These are phyloP conservation scores for Dalechampia spathulata DNA, from an alignment of 441 rosid species.

Conservation along the genomic window DNA sequence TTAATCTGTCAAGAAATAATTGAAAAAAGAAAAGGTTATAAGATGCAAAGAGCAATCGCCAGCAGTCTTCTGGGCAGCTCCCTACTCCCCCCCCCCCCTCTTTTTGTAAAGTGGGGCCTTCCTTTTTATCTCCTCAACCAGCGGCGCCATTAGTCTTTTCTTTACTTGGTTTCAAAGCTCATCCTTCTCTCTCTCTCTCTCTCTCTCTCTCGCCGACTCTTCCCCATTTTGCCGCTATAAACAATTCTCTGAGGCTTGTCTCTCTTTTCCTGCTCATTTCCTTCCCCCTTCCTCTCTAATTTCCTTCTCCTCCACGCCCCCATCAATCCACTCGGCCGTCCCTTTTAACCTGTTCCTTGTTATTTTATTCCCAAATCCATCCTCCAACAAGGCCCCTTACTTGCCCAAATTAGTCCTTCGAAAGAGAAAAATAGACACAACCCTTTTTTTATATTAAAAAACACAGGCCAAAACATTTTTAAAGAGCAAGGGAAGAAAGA, in stretches of 20 bases:
- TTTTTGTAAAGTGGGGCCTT: conserved; percentile 18
- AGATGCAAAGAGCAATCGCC: too few relatives aligned
- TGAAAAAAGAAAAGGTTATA: too few relatives aligned
- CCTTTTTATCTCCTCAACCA: conserved; percentile 14
- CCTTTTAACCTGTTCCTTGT: background rate
- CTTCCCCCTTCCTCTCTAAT: too few relatives aligned
- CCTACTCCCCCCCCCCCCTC: background rate
- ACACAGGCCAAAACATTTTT: too few relatives aligned
- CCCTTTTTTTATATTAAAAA: too few relatives aligned
- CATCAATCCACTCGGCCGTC: too few relatives aligned
- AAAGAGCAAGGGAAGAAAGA: background rate
- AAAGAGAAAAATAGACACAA: too few relatives aligned
- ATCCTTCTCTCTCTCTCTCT: conserved; percentile 13
- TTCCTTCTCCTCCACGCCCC: too few relatives aligned
- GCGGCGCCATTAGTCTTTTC: conserved; percentile 39
- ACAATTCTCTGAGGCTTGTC: background rate
- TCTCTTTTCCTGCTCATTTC: background rate
- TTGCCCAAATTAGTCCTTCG: conserved; percentile 3
- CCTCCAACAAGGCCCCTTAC: conserved; percentile 5
- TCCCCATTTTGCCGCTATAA: background rate
- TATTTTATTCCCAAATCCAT: background rate
- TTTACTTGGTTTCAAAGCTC: conserved; percentile 40
- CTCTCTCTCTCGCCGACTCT: background rate
- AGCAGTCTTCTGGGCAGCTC: too few relatives aligned
- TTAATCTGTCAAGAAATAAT: too few relatives aligned